Evolutionary conservation across 2,329 filamentous ascomycete species (phyloP).

Genomic region (Diaporthe vaccinii): DNA sequence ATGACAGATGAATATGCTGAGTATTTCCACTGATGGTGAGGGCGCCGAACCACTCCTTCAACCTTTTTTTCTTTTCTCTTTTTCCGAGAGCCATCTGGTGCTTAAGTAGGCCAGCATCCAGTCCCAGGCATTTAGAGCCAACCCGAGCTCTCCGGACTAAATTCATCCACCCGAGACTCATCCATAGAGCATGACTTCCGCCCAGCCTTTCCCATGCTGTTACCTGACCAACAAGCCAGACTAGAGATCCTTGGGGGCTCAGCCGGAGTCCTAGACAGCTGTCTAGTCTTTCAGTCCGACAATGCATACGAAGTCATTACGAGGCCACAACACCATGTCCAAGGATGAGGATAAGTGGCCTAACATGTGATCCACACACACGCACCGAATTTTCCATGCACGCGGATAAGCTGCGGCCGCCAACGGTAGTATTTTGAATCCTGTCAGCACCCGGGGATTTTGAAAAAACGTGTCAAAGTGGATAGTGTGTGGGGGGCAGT

Average conservation of each 20-base stretch:
- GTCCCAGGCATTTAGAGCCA: not conserved
- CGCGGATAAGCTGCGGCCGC: not conserved
- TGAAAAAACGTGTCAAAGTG: not conserved
- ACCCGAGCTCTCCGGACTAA: not conserved
- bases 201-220: not conserved
- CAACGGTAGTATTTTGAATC: not conserved
- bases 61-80: not conserved
- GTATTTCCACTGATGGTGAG: not conserved
- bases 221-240: not conserved
- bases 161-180: not conserved
- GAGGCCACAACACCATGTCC: not conserved
- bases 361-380: not conserved
- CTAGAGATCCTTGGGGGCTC: not conserved
- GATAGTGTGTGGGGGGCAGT: not conserved
- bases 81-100: not conserved
- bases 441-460: not conserved
- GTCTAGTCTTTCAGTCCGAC: not conserved
- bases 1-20: not conserved
- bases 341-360: not conserved
- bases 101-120: not conserved
- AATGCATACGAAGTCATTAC: not conserved
- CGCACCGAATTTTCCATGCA: not conserved
- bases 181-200: not conserved
- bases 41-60: not conserved
- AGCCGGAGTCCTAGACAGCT: not conserved